These are phyloP conservation scores for Trichoderma atrobrunneum DNA, from an alignment of 2,329 filamentous ascomycete species.

Conservation along the genomic window DNA sequence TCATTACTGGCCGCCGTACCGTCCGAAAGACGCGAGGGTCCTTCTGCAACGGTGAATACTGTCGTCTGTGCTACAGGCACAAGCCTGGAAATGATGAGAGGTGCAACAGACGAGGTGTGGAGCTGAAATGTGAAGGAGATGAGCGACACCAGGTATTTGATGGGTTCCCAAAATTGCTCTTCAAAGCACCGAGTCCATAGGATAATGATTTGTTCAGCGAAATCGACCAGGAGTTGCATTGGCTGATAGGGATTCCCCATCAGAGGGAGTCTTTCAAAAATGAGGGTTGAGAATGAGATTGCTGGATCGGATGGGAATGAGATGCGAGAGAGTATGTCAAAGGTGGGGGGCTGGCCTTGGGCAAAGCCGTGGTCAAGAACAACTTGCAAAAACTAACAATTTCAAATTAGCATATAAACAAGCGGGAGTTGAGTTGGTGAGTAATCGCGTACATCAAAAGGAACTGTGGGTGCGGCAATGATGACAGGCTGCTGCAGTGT, in stretches of 20 bases:
- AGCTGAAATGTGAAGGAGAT: constrained; percentile 62
- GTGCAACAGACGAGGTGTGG: constrained; percentile 57
- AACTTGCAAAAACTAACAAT: constrained; percentile 54
- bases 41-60: constrained; percentile 57
- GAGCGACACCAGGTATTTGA: constrained; percentile 64
- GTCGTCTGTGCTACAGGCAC: constrained; percentile 57
- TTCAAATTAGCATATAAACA: constrained; percentile 23
- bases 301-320: constrained; percentile 61
- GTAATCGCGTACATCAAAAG: constrained; percentile 44
- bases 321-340: constrained; percentile 66
- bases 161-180: constrained; percentile 61
- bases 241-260: constrained; percentile 50
- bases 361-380: constrained; percentile 61
- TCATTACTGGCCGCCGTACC: constrained; percentile 47
- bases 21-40: constrained; percentile 49
- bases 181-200: constrained; percentile 67
- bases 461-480: constrained; percentile 28
- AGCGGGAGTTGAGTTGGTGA: background rate
- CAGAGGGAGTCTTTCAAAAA: constrained; percentile 64
- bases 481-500: constrained; percentile 23
- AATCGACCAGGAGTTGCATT: constrained; percentile 59
- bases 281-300: constrained; percentile 62
- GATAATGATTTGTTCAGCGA: constrained; percentile 61
- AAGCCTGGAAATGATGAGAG: constrained; percentile 57
- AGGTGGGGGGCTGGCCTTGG: constrained; percentile 56